Evolutionary conservation across 208 protist species (phyloP), one percentile per base, ranked within the genome.

Genomic region (Naegleria fowleri): DNA sequence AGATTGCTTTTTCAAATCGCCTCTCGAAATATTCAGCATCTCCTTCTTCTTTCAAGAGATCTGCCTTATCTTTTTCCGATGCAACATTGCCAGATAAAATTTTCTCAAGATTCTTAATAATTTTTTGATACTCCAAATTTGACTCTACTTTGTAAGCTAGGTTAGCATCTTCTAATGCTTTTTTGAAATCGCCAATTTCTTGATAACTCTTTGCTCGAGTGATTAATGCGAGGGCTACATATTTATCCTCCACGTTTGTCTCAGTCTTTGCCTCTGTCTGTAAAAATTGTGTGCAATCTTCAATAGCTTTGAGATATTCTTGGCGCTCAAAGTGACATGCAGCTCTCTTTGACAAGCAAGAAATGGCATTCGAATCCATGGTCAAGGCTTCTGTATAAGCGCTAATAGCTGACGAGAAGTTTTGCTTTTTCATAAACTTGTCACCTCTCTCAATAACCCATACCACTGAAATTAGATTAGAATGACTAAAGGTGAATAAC

Each of bases 371-470:
- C 5, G 76, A 40, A 38, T 84, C 76, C 76, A 84, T 41, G 0
- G 9, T 3, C 29, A 84, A 84, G 0, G 33, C 38, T 33, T 84
- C 76, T 38, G 76, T 84, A 11, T 84, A 84, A 2, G 83, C 83
- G 52, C 33, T 87, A 51, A 87, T 87, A 33, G 83, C 83, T 48
- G 83, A 22, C 0, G 15, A 9, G 33, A 40, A 87, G 29, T 87
- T 87, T 25, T 51, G 9, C 19, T 36, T 87, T 51, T 51, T 51
- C 15, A 51, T 40, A 87, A 87, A 87, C 19, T 36, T 87, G 43
- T 87, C 83, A 25, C 83, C 83, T 87, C 41, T 51, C 43, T 40
- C 83, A 29, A 40, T 87, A 0, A 87, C 40, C 83, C 83, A 87
- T 4, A 51, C 33, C 51, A 33, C 76, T 84, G 33, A 16, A 41